Evolutionary conservation across 805 yeast genomes (phyloP).

Genomic region (Jamesozyma spencerorum): DNA sequence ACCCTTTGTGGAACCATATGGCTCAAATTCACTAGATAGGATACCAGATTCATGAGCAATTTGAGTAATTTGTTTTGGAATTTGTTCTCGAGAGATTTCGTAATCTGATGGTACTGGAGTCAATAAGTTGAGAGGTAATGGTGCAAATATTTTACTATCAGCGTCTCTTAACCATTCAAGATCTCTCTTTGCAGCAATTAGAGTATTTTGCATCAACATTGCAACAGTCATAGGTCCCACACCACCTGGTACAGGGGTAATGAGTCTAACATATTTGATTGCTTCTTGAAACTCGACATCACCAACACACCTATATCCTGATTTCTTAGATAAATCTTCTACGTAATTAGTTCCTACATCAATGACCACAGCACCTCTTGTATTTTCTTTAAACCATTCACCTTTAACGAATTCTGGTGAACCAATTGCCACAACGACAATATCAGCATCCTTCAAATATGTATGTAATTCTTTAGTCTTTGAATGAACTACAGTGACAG

Average conservation of each 20-base stretch:
- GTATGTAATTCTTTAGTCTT: conserved; percentile 52
- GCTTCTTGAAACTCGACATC: conserved; percentile 62
- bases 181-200: conserved; percentile 52
- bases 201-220: conserved; percentile 63
- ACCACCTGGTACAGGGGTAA: conserved; percentile 90
- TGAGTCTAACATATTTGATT: conserved; percentile 31
- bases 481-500: conserved; percentile 84
- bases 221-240: conserved; percentile 92
- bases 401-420: conserved; percentile 61
- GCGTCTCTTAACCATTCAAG: conserved; percentile 8
- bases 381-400: conserved; percentile 46
- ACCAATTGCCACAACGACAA: conserved; percentile 77
- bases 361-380: conserved; percentile 53
- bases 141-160: conserved; percentile 30
- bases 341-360: conserved; percentile 80
- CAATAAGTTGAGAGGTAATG: conserved; percentile 47
- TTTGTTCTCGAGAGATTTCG: conserved; percentile 67
- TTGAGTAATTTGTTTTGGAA: conserved; percentile 58
- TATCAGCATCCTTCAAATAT: conserved; percentile 62
- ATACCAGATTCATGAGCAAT: conserved; percentile 66
- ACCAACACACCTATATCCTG: conserved; percentile 67
- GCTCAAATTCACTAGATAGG: conserved; percentile 58
- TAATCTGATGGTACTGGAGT: conserved; percentile 75
- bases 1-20: conserved; percentile 68
- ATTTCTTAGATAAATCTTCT: conserved; percentile 53